A percentile compares a stretch with the other conserved stretches of the same genome.
Conservation (phyloP, 106 monocot genomes). For the Narthecium ossifragum region DNA sequence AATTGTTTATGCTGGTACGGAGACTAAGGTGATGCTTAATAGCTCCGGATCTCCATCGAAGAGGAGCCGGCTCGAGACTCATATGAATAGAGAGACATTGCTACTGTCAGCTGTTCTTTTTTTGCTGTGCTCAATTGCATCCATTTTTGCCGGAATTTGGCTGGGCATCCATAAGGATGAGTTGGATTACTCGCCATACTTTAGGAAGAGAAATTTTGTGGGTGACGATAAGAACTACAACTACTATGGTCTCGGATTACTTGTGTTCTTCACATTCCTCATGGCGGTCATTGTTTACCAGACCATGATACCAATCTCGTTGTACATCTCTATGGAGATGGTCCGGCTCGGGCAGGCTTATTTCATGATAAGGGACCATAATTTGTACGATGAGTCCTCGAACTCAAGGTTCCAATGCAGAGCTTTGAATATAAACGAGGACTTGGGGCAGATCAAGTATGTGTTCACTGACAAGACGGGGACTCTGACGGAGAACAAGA, state of each 20-base stretch:
- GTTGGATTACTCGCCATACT: conserved; percentile 39
- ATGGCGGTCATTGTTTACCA: conserved; percentile 89
- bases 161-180: conserved; percentile 30
- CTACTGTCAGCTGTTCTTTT: conserved; percentile 18
- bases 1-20: conserved; percentile 47
- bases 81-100: conserved; percentile 52
- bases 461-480: conserved; percentile 97
- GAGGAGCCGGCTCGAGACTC: conserved; percentile 49
- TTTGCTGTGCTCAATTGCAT: conserved; percentile 23
- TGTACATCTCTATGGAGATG: conserved; percentile 97
- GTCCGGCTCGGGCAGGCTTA: conserved; percentile 93
- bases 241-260: conserved; percentile 66
- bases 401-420: conserved; percentile 80
- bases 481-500: conserved; percentile 93
- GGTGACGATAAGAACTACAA: conserved; percentile 31
- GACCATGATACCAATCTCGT: conserved; percentile 96
- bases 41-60: conserved; percentile 59
- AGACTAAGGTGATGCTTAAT: conserved; percentile 74
- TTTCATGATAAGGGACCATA: conserved; percentile 73
- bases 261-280: conserved; percentile 66
- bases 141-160: conserved; percentile 38
- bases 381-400: conserved; percentile 62
- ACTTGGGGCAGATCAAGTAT: conserved; percentile 91
- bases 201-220: conserved; percentile 41
- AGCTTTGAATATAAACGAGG: conserved; percentile 95